Conservation (phyloP, 441 rosid genomes). For the Gossypium lobatum region DNA sequence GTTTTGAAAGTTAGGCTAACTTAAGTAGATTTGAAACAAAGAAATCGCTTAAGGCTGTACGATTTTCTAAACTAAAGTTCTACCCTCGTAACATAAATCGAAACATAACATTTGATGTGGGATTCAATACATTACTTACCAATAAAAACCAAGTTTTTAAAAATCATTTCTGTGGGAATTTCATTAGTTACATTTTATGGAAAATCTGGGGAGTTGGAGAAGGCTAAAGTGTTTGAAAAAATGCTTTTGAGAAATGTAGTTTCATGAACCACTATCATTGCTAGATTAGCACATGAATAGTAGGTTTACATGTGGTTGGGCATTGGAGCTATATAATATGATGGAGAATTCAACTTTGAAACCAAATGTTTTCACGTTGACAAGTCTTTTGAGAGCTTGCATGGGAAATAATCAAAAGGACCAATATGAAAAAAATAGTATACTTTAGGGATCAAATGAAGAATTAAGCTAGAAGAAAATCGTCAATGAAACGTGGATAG, state of each 20-base stretch:
- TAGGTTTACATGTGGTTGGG: conserved; percentile 44
- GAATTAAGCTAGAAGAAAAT: background rate
- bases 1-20: background rate
- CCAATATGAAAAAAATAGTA: background rate
- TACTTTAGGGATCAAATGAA: background rate
- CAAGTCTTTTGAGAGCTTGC: conserved; percentile 67
- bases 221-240: conserved; percentile 64
- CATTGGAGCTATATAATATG: conserved; percentile 34
- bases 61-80: background rate
- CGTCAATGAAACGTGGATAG: background rate
- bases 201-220: conserved; percentile 32
- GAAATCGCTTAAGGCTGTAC: background rate
- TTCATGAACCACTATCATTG: conserved; percentile 72
- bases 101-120: conserved; percentile 42
- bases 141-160: conserved; percentile 16
- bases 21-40: too few relatives aligned
- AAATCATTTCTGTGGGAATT: conserved; percentile 58
- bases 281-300: conserved; percentile 72
- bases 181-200: conserved; percentile 51
- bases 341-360: conserved; percentile 46
- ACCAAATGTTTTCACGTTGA: conserved; percentile 69
- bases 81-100: conserved; percentile 9
- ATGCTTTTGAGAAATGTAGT: conserved; percentile 74
- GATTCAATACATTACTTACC: conserved; percentile 53
- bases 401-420: conserved; percentile 22